phyloP scores from a whole-genome alignment of 331 rosid species.

The Saraca asoca region DNA sequence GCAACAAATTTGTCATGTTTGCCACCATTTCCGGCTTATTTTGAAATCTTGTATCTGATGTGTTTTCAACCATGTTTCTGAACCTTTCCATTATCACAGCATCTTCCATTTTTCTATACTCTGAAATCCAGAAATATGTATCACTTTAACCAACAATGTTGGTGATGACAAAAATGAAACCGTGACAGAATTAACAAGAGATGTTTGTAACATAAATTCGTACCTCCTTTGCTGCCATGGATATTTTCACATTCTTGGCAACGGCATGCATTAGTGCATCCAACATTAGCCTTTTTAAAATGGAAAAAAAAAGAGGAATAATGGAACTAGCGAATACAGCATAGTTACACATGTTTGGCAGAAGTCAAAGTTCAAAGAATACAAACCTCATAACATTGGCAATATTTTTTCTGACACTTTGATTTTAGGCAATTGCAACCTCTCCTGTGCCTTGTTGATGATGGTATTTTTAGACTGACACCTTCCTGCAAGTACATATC shows the following conservation, averaged over 20 bases:
- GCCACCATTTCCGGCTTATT: slow-evolving; percentile 42
- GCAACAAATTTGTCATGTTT: slow-evolving; percentile 34
- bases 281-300: slow-evolving; percentile 57
- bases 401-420: slow-evolving; percentile 69
- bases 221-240: slow-evolving; percentile 69
- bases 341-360: neutral
- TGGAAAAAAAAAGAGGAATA: slow-evolving; percentile 11
- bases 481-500: slow-evolving; percentile 46
- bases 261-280: slow-evolving; percentile 72
- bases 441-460: slow-evolving; percentile 68
- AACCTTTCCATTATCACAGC: slow-evolving; percentile 29
- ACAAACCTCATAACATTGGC: slow-evolving; percentile 79
- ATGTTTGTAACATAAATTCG: slow-evolving; percentile 24
- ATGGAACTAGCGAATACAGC: slow-evolving; percentile 2
- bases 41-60: slow-evolving; percentile 29
- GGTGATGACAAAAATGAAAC: neutral
- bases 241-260: slow-evolving; percentile 67
- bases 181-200: slow-evolving; percentile 3
- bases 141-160: slow-evolving; percentile 10
- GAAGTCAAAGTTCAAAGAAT: neutral
- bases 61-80: slow-evolving; percentile 27
- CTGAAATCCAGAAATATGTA: slow-evolving; percentile 35
- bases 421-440: slow-evolving; percentile 84
- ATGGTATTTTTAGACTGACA: slow-evolving; percentile 45
- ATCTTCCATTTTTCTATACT: slow-evolving; percentile 39